These are phyloP conservation scores for Aspergillus fischeri DNA, from an alignment of 2,329 filamentous ascomycete species.

Conservation along the genomic window DNA sequence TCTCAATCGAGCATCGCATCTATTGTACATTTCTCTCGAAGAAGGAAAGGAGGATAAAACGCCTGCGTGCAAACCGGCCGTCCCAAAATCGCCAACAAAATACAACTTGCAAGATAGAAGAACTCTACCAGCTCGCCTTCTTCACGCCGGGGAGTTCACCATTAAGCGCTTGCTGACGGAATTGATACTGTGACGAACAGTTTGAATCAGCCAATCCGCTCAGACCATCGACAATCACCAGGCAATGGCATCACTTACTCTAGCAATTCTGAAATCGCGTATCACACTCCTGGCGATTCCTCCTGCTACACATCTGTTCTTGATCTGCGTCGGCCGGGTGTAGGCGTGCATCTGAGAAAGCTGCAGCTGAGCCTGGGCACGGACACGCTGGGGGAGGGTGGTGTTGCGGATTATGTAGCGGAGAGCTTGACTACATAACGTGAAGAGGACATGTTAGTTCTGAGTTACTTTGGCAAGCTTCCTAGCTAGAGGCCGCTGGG, in stretches of 20 bases:
- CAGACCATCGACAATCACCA: neutral
- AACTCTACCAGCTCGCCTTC: conserved; percentile 86
- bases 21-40: conserved; percentile 14
- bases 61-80: conserved; percentile 21
- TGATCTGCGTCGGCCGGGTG: conserved; percentile 87
- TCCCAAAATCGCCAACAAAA: conserved; percentile 16
- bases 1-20: neutral
- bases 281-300: conserved; percentile 90
- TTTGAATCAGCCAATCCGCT: conserved; percentile 14
- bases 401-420: conserved; percentile 94
- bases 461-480: neutral
- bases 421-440: conserved; percentile 69
- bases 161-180: conserved; percentile 80
- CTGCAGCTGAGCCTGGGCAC: conserved; percentile 89
- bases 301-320: conserved; percentile 86
- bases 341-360: conserved; percentile 94
- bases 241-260: conserved; percentile 58
- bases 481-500: neutral
- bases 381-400: conserved; percentile 71
- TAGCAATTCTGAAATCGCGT: conserved; percentile 83
- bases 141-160: conserved; percentile 87
- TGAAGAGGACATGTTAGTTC: neutral
- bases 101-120: conserved; percentile 5
- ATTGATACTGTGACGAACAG: conserved; percentile 68
- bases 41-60: conserved; percentile 16